These are phyloP conservation scores for Dictyostelium firmibasis DNA, from an alignment of 78 protist species.

Conservation along the genomic window DNA sequence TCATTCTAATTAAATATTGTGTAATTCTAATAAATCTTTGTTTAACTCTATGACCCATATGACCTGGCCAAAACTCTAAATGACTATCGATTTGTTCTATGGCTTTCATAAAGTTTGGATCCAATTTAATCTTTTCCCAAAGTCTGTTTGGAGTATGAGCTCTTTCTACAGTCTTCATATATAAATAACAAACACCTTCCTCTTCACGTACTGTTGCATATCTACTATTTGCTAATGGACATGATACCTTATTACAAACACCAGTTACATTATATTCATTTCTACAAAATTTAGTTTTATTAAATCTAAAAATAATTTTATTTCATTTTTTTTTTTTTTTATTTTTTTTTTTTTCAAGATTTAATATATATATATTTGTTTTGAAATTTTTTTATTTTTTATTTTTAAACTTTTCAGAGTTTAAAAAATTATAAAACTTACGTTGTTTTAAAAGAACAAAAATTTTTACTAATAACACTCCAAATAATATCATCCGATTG, in stretches of 20 bases:
- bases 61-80: constrained; percentile 93
- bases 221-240: constrained; percentile 97
- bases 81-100: constrained; percentile 87
- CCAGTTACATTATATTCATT: constrained; percentile 96
- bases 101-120: constrained; percentile 85
- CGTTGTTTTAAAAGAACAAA: constrained; percentile 91
- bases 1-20: constrained; percentile 95
- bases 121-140: constrained; percentile 95
- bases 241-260: constrained; percentile 92
- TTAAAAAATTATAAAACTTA: neutral
- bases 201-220: constrained; percentile 95
- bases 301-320: constrained; percentile 92
- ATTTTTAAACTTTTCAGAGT: no score
- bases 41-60: constrained; percentile 87
- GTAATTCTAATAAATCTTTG: constrained; percentile 94
- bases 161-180: constrained; percentile 98
- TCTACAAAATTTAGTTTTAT: constrained; percentile 93
- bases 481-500: constrained; percentile 94
- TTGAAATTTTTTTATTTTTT: no score
- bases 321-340: constrained; percentile 76
- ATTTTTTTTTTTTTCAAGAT: no score
- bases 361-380: no score
- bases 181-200: constrained; percentile 90
- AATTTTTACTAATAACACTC: constrained; percentile 88
- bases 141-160: constrained; percentile 96